Percentiles rank a stretch among this genome's conserved stretches.
These are phyloP conservation scores for Cynara cardunculus DNA, from an alignment of 129 eudicot genomes.

Conservation along the genomic window DNA sequence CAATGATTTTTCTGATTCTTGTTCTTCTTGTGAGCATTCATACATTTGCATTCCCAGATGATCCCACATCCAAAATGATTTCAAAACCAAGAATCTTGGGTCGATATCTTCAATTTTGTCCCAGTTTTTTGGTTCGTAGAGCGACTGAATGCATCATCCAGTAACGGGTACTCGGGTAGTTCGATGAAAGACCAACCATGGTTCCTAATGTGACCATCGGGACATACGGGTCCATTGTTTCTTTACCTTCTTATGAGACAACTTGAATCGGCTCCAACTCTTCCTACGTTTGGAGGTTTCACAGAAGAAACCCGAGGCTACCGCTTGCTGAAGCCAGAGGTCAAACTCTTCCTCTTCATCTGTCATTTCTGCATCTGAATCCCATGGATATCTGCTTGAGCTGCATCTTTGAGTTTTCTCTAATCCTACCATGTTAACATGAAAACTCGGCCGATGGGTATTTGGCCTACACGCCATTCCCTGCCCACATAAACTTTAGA, in stretches of 20 bases:
- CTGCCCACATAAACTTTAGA: constrained; percentile 24
- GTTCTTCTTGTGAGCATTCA: neutral
- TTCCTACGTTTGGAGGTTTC: constrained; percentile 84
- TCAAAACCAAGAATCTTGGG: neutral
- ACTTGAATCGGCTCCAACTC: constrained; percentile 93
- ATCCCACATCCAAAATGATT: neutral
- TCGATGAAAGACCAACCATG: neutral
- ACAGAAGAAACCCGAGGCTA: constrained; percentile 88
- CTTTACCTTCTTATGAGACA: constrained; percentile 61
- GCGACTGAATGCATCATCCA: neutral
- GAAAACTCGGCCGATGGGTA: constrained; percentile 93
- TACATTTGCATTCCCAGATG: neutral
- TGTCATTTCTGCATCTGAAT: constrained; percentile 81
- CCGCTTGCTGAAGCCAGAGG: constrained; percentile 89
- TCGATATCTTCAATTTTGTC: neutral
- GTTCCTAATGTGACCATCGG: constrained; percentile 15
- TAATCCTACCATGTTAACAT: constrained; percentile 93
- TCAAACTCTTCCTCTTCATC: constrained; percentile 96
- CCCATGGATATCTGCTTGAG: constrained; percentile 80
- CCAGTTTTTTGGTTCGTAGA: neutral
- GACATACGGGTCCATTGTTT: constrained; percentile 58
- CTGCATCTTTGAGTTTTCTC: constrained; percentile 67
- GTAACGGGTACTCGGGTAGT: neutral
- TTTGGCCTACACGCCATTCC: constrained; percentile 99
- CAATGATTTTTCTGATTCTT: neutral